Conservation (phyloP, 1,284 basidiomycete genomes). For the Puccinia coronata region DNA sequence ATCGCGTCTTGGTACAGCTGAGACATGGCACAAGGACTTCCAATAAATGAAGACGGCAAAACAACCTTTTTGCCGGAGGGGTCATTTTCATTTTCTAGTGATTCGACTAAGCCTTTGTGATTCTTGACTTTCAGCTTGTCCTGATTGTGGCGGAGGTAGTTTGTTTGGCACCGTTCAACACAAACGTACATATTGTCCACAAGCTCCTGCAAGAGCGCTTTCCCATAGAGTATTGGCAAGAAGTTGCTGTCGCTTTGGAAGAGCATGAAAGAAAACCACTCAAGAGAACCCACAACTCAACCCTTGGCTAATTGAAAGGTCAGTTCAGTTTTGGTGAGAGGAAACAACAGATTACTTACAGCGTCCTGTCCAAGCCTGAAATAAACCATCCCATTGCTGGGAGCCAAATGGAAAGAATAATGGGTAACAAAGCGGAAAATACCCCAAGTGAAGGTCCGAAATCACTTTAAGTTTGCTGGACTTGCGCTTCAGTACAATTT, state of each 20-base stretch:
- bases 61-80: slow-evolving; percentile 54
- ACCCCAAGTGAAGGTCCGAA: neutral
- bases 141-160: neutral
- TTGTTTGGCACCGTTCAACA: neutral
- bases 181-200: slow-evolving; percentile 10
- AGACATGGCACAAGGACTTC: slow-evolving; percentile 57
- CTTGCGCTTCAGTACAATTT: neutral
- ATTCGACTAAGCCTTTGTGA: neutral
- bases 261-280: neutral
- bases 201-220: slow-evolving; percentile 11
- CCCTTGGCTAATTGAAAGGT: too few species aligned
- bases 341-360: neutral
- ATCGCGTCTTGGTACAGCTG: slow-evolving; percentile 60
- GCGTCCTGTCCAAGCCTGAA: too few species aligned
- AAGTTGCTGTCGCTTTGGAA: neutral
- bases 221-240: neutral
- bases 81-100: slow-evolving; percentile 19
- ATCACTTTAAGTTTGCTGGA: neutral
- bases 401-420: neutral
- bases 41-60: slow-evolving; percentile 59
- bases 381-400: neutral
- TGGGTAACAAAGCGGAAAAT: neutral
- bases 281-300: too few species aligned
- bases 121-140: neutral
- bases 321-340: too few species aligned